Percentiles rank a stretch among this genome's conserved stretches.
Conservation (phyloP, 345 rosid species). For the Balakata baccata region DNA sequence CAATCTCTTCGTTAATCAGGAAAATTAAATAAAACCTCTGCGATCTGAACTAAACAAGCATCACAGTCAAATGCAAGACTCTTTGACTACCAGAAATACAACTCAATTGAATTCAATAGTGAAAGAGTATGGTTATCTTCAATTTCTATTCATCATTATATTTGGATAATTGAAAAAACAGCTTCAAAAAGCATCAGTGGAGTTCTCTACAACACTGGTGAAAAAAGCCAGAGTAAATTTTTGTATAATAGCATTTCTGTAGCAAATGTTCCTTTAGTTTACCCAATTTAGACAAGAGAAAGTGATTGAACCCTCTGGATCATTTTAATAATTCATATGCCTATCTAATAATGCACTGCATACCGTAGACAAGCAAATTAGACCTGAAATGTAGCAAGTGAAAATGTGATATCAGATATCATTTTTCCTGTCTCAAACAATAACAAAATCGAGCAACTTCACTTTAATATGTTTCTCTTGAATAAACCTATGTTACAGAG, state of each 20-base stretch:
- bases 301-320: not conserved
- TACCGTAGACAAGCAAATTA: not conserved
- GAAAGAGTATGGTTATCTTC: not conserved
- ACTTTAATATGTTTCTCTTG: not conserved
- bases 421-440: not conserved
- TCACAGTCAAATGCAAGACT: not conserved
- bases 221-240: not conserved
- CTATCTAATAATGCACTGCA: not conserved
- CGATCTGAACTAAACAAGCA: not conserved
- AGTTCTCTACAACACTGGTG: not conserved
- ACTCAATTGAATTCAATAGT: not conserved
- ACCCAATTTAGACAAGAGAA: not conserved
- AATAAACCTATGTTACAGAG: not conserved
- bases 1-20: not conserved
- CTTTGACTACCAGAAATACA: too few species aligned
- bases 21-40: not conserved
- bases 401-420: not conserved
- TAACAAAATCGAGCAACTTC: not conserved
- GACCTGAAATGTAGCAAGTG: not conserved
- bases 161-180: not conserved
- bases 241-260: not conserved
- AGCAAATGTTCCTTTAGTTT: not conserved
- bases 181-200: not conserved
- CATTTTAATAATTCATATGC: not conserved
- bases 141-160: not conserved